Conservation (phyloP, 768 basidiomycete species). For the Tephrocybe sp. region DNA sequence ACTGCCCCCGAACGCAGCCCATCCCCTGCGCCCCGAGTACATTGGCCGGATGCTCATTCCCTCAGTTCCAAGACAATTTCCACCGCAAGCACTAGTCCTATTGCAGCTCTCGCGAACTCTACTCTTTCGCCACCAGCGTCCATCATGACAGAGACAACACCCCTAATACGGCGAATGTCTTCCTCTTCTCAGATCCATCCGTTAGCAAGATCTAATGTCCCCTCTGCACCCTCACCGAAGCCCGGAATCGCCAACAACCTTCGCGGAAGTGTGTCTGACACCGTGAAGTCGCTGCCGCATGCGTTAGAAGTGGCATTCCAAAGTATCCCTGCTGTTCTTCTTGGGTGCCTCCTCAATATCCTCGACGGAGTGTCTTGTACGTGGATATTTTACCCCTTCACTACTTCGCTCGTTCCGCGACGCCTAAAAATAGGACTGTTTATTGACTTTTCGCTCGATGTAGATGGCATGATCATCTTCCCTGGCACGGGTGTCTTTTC, state of each 20-base stretch:
- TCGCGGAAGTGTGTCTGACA: neutral
- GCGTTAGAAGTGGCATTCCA: conserved; percentile 29
- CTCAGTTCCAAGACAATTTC: conserved; percentile 15
- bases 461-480: conserved; percentile 96
- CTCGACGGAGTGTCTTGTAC: conserved; percentile 91
- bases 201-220: no score
- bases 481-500: conserved; percentile 81
- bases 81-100: conserved; percentile 4
- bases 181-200: no score
- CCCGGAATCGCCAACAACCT: neutral
- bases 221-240: neutral
- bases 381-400: conserved; percentile 24
- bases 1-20: conserved; percentile 8
- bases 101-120: neutral
- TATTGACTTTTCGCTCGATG: neutral
- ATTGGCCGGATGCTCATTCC: conserved; percentile 6
- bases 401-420: neutral
- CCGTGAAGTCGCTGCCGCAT: conserved; percentile 3
- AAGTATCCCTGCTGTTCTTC: conserved; percentile 78
- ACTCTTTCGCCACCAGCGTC: conserved; percentile 8
- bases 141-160: conserved; percentile 16
- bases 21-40: conserved; percentile 10
- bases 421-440: neutral
- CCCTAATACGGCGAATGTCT: conserved; percentile 8
- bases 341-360: conserved; percentile 86